Base-by-base conservation (phyloP, 2,329 filamentous ascomycete species). In the Cladosporium sphaerospermum region DNA sequence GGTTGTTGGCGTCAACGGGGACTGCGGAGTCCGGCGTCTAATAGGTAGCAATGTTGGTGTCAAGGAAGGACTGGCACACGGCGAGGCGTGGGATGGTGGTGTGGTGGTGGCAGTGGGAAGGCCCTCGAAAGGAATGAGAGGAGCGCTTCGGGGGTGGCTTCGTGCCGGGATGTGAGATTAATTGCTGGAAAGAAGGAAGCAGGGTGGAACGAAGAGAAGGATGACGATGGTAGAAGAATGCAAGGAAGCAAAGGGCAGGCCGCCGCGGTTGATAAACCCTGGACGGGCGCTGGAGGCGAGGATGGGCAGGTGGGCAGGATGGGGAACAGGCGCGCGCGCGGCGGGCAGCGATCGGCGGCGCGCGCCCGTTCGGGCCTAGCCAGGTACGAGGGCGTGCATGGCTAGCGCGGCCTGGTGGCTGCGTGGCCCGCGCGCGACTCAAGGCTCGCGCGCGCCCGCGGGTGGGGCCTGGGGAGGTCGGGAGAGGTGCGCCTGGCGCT, bases 231-330 rank as follows among this genome's bases (percentile, higher is more conserved):
- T 54, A 57, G 54, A 56, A 58, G 56, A 58, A 61, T 61, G 55
- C 59, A 58, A 56, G 56, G 60, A 57, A 56, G 57, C 55, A 58
- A 58, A 49, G 51, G 50, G 53, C 40, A 56, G 51, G 43, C 57
- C 55, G 57, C 57, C 53, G 56, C 56, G 54, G 57, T 62, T 61
- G 56, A 63, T 62, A 61, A 64, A 64, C 61, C 61, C 60, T 64
- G 62, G 61, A 61, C 55, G 50, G 53, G 55, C 53, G 54, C 57
- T 53, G 54, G 61, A 59, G 56, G 47, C 54, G 55, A 54, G 53
- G 56, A 57, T 57, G 58, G 60, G 56, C 57, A 56, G 54, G 23
- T 28, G 23, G 23, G 23, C 23, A 28, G 23, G 23, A 28, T 28
- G 23, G 23, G 23, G 23, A 28, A 28, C 23, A 28, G 23, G 23